These are phyloP conservation scores for Kodamaea restingae DNA, from an alignment of 805 yeast species.

Conservation along the genomic window DNA sequence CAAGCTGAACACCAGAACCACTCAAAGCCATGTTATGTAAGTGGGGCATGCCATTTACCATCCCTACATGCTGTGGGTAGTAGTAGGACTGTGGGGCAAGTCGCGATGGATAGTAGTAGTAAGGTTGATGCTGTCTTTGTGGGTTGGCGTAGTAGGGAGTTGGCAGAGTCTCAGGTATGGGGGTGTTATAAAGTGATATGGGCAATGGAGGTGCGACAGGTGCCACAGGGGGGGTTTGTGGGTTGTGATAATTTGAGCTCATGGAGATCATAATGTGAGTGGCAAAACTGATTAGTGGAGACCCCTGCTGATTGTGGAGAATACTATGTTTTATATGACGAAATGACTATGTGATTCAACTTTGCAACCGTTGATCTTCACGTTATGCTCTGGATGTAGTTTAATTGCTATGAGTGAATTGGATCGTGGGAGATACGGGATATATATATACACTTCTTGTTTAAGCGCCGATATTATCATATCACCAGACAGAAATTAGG, in stretches of 20 bases:
- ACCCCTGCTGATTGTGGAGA: too few species aligned
- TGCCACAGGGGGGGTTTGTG: constrained; percentile 1
- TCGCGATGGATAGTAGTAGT: constrained; percentile 6
- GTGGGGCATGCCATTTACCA: constrained; percentile 2
- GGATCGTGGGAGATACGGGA: too few species aligned
- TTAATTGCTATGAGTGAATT: too few species aligned
- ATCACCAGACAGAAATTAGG: constrained; percentile 1
- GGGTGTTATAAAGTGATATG: neutral
- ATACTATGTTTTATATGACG: too few species aligned
- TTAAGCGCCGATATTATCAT: neutral
- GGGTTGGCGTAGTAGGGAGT: constrained; percentile 7
- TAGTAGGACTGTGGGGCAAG: constrained; percentile 3
- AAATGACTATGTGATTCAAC: too few species aligned
- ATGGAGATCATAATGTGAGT: too few species aligned
- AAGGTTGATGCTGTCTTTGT: constrained; percentile 5
- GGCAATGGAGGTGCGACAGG: constrained; percentile 3
- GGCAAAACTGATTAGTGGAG: too few species aligned
- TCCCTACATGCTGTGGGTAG: constrained; percentile 1
- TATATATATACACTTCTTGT: too few species aligned
- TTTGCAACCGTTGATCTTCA: too few species aligned
- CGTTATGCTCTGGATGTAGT: too few species aligned
- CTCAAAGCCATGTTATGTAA: constrained; percentile 6
- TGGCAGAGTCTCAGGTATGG: constrained; percentile 2
- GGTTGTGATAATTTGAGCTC: constrained; percentile 4
- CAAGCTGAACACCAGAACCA: constrained; percentile 2